These are phyloP conservation scores for Cardamine occulta DNA, from an alignment of 345 rosid species.

Conservation along the genomic window DNA sequence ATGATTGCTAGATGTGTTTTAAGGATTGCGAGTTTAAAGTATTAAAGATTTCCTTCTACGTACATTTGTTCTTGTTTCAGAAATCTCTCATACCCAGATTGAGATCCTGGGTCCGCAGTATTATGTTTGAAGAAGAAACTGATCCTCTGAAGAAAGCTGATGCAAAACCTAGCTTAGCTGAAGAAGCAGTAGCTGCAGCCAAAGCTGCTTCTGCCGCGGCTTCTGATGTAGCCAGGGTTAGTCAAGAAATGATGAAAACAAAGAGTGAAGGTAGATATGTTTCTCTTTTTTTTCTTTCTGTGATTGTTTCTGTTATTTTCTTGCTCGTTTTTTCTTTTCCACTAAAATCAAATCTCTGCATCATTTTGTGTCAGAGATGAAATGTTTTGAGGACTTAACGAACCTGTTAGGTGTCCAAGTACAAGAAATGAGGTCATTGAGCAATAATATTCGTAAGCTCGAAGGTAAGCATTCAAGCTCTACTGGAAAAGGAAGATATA, in stretches of 20 bases:
- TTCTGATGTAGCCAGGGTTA: slow-evolving; percentile 84
- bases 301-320: slow-evolving; percentile 15
- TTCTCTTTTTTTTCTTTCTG: not conserved
- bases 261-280: slow-evolving; percentile 63
- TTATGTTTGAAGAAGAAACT: slow-evolving; percentile 77
- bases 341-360: slow-evolving; percentile 13
- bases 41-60: not conserved
- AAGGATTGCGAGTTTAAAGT: slow-evolving; percentile 7
- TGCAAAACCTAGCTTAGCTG: slow-evolving; percentile 73
- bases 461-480: slow-evolving; percentile 57
- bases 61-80: slow-evolving; percentile 54
- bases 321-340: slow-evolving; percentile 4
- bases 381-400: slow-evolving; percentile 61
- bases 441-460: slow-evolving; percentile 59
- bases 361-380: slow-evolving; percentile 59
- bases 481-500: not conserved
- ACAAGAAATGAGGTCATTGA: slow-evolving; percentile 85
- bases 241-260: slow-evolving; percentile 79
- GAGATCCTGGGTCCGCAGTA: slow-evolving; percentile 86
- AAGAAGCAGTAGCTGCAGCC: slow-evolving; percentile 93
- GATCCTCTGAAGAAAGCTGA: slow-evolving; percentile 49
- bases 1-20: slow-evolving; percentile 18
- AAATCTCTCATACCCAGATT: slow-evolving; percentile 74
- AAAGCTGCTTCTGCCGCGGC: slow-evolving; percentile 93
- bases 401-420: slow-evolving; percentile 73